phyloP scores from a whole-genome alignment of 163 green algal genomes.

The Chloroidium sp. region DNA sequence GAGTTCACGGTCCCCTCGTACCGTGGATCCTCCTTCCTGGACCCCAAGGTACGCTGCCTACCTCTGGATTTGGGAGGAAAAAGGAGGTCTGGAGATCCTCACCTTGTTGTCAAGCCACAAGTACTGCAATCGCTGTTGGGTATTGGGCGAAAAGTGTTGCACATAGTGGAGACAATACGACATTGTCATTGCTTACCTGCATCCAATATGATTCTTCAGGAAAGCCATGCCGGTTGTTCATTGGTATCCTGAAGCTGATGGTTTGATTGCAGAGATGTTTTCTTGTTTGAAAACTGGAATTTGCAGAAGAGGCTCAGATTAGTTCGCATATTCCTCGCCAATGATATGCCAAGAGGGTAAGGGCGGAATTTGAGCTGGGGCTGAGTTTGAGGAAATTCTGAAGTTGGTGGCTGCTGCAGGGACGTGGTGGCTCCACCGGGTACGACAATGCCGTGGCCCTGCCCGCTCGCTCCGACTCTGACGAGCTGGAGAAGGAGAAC shows the following conservation, averaged over 20 bases:
- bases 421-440: constrained; percentile 88
- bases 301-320: not conserved
- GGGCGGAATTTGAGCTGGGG: too few species aligned
- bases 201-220: too few species aligned
- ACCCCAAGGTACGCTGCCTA: constrained; percentile 79
- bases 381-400: too few species aligned
- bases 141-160: too few species aligned
- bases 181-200: too few species aligned
- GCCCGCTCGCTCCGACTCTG: constrained; percentile 72
- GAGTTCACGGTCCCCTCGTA: constrained; percentile 97
- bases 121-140: not conserved
- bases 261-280: too few species aligned
- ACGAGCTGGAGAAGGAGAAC: constrained; percentile 96
- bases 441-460: constrained; percentile 97
- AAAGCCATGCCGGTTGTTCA: too few species aligned
- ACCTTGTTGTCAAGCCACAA: not conserved
- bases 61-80: not conserved
- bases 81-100: not conserved
- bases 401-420: constrained; percentile 28
- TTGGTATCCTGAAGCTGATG: too few species aligned
- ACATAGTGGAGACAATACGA: too few species aligned
- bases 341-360: too few species aligned
- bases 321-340: too few species aligned
- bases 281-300: not conserved
- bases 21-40: constrained; percentile 95